Evolutionary conservation across 345 rosid genomes (phyloP).

Genomic region (Eucalyptus decipiens): DNA sequence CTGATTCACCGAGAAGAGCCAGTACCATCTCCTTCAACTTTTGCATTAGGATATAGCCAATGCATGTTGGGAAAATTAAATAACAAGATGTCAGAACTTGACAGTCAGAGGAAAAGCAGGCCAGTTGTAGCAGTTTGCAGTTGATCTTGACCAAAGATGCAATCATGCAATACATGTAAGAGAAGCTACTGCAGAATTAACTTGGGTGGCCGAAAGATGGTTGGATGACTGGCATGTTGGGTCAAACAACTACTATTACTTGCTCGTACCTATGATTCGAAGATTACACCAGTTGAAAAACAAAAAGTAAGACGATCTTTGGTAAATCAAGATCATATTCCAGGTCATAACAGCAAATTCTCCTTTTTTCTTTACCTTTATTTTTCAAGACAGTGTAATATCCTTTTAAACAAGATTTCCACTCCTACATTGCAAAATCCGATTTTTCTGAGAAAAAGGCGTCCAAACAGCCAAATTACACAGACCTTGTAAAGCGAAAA

Average conservation of each 20-base stretch:
- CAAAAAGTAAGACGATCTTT: not conserved
- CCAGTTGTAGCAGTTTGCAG: not conserved
- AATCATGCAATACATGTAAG: not conserved
- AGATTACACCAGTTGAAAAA: not conserved
- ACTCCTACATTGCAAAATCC: not conserved
- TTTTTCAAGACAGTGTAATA: not conserved
- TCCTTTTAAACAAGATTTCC: not conserved
- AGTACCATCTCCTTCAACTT: conserved; percentile 76
- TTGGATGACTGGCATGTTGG: not conserved
- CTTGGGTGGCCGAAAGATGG: not conserved
- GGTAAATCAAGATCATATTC: not conserved
- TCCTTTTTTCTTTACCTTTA: not conserved
- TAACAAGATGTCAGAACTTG: not conserved
- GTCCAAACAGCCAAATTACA: not conserved
- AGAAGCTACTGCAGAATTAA: not conserved
- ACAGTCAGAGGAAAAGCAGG: not conserved
- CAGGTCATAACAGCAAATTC: not conserved
- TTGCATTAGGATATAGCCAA: not conserved
- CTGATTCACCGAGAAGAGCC: conserved; percentile 62
- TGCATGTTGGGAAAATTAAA: not conserved
- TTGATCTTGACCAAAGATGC: not conserved
- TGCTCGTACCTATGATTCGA: not conserved
- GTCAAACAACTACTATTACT: not conserved
- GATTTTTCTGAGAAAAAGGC: not conserved
- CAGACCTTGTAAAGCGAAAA: not conserved